Conservation (phyloP, 148 eudicot species). For the Silene conica region DNA sequence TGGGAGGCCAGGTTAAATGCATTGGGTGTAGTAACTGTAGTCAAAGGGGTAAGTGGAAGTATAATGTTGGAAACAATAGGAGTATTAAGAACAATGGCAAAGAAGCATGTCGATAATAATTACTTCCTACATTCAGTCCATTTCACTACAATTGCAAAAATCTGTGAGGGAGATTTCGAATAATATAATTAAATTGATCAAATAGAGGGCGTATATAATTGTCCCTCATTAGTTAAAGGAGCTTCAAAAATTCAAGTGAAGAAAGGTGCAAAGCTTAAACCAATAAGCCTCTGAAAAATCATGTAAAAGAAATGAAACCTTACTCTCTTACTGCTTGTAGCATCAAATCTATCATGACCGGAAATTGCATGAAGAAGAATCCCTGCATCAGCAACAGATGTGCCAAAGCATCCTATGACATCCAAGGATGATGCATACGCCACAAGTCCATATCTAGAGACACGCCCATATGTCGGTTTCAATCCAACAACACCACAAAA, state of each 20-base stretch:
- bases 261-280: neutral
- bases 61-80: neutral
- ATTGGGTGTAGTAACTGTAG: neutral
- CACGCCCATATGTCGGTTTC: conserved; percentile 98
- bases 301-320: conserved; percentile 11
- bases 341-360: conserved; percentile 88
- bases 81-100: neutral
- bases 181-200: too few species aligned
- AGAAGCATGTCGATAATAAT: neutral
- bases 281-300: neutral
- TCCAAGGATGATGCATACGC: conserved; percentile 98
- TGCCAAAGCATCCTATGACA: conserved; percentile 94
- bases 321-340: conserved; percentile 84
- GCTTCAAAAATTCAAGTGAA: neutral
- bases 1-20: neutral
- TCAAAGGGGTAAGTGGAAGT: neutral
- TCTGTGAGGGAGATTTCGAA: too few species aligned
- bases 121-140: neutral
- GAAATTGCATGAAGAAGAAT: conserved; percentile 75
- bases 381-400: conserved; percentile 94
- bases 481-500: conserved; percentile 98
- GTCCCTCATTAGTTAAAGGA: neutral
- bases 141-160: too few species aligned
- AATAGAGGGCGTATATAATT: neutral
- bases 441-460: conserved; percentile 96